Evolutionary conservation across 83 land plant species (phyloP), one percentile per base, ranked within the genome.

Genomic region (Thuja plicata): DNA sequence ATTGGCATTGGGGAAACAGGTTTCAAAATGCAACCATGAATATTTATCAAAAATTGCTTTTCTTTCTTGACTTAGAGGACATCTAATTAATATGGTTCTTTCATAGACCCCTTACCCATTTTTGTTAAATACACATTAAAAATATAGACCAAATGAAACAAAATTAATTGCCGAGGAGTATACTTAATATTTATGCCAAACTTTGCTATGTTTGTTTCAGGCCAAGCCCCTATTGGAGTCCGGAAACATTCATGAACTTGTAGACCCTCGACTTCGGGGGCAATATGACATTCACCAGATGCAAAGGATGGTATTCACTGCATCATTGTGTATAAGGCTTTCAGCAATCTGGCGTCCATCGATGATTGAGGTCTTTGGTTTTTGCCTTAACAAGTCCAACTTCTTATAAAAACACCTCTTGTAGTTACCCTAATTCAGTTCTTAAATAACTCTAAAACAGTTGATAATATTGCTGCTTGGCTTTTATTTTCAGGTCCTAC

Each of bases 301-400:
- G 92, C 90, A 89, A 66, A 79, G 89, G 24, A 82, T 88, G 88
- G 84, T 89, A 34, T 41, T 93, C 21, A 88, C 92, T 77, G 93
- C 95, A 8, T 88, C 89, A 37, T 30, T 90, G 66, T 98, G 99
- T 87, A 91, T 97, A 3, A 90, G 96, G 82, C 94, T 92, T 24
- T 91, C 97, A n/a, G 85, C 99, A 40, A 77, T 83, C 12, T 92
- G 94, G 94, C 93, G 99, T 15, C 99, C 99, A 84, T 92, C 94
- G 8, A 98, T 97, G 98, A 91, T 84, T 54, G 94, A 97, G 97
- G 99, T 97, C 40, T 37, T 37, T 40, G 27, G 73, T 7, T 85
- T 85, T 85, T 85, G 35, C 52, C 57, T 84, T 84, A 12, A 48
- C 15, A 32, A 45, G 50, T 84, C 54, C 60, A 48, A 84, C 50